Evolutionary conservation across 495 filamentous ascomycete species (phyloP), one percentile per base, ranked within the genome.

Genomic region (Trichodelitschia bisporula): DNA sequence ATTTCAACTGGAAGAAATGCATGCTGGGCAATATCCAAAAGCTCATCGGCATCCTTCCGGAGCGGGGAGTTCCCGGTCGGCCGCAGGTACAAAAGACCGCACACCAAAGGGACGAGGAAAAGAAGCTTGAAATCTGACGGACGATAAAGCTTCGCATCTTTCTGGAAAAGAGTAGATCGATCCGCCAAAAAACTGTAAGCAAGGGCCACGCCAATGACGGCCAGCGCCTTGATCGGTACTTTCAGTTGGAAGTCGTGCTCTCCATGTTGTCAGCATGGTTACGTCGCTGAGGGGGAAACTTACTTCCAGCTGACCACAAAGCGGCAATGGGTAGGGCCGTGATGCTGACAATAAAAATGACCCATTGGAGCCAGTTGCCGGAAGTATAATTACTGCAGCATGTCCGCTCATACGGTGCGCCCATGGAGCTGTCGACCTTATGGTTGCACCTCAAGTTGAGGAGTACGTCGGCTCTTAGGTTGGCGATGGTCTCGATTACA

Each of bases 401-500:
- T 3, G 68, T 72, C 15, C 57, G 52, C 34, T 62, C 53, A 39
- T 58, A 58, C 1, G 58, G 57, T 37, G 57, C 58, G 15, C 47
- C 32, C 9, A 30, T 43, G 33, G 42, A 41, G 5, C 40, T 33
- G n/a, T 45, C 36, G 17, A 50, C 37, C 33, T 51, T 45, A 3
- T 48, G 35, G 43, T 71, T 72, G 45, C 67, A 72, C 35, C 53
- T 59, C 16, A 61, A 36, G 33, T 71, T 72, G 31, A 72, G 46
- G 3, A 64, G 42, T 10, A 66, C 42, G 38, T 72, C 59, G 4
- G 59, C 58, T 43, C 59, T 59, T 27, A 40, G 43, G 26, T 41
- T 43, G 2, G 58, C 57, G n/a, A 66, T 50, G 9, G 33, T 44
- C 3, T 61, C 46, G 11, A 55, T 46, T 10, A 61, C 50, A 46